phyloP scores from a whole-genome alignment of 768 basidiomycete genomes.

The Agaricus sinodeliciosus region DNA sequence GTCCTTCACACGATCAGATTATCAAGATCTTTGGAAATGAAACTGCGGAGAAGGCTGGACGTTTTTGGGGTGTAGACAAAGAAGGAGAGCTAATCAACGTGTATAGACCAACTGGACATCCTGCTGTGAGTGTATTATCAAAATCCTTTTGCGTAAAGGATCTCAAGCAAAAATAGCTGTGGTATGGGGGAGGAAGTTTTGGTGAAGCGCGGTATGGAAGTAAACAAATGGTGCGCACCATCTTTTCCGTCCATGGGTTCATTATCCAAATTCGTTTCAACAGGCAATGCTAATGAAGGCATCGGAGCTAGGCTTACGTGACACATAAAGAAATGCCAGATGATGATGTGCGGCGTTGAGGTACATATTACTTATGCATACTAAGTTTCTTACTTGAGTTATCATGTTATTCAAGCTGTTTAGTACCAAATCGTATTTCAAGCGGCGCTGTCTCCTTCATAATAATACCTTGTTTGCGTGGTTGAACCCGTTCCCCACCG shows the following conservation, averaged over 20 bases:
- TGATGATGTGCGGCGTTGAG: not conserved
- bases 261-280: not conserved
- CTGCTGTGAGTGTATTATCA: slow-evolving; percentile 23
- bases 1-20: slow-evolving; percentile 21
- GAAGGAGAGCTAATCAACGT: slow-evolving; percentile 32
- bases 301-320: not conserved
- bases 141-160: not conserved
- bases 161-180: slow-evolving; percentile 22
- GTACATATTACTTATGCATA: not conserved
- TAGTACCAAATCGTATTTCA: too few relatives aligned
- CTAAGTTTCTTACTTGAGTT: too few relatives aligned
- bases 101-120: slow-evolving; percentile 35
- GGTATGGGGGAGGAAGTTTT: slow-evolving; percentile 35
- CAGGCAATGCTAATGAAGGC: slow-evolving; percentile 9
- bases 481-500: too few relatives aligned
- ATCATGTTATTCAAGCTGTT: too few relatives aligned
- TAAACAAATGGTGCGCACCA: slow-evolving; percentile 29
- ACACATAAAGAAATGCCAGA: not conserved
- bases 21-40: slow-evolving; percentile 28
- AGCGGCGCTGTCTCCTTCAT: too few relatives aligned
- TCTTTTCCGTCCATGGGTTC: not conserved
- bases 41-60: slow-evolving; percentile 21
- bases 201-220: slow-evolving; percentile 23
- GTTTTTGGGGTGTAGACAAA: slow-evolving; percentile 33
- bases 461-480: too few relatives aligned